These are phyloP conservation scores for Coemansia reversa DNA, from an alignment of 192 early-diverging fungal genomes.

Conservation along the genomic window DNA sequence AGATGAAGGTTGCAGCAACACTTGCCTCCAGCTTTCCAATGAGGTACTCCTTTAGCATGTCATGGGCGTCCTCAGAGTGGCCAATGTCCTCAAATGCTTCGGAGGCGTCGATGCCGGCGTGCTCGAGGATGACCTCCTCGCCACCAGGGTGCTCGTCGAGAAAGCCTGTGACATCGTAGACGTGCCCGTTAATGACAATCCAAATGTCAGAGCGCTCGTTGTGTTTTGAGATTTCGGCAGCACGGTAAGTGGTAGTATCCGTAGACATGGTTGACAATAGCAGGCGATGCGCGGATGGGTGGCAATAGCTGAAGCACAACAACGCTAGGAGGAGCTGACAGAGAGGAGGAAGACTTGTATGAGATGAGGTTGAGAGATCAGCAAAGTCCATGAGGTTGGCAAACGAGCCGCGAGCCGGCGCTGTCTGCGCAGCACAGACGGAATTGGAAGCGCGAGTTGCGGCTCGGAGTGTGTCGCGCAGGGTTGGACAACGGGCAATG, in stretches of 20 bases:
- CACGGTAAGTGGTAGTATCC: slow-evolving; percentile 57
- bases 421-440: not conserved
- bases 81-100: slow-evolving; percentile 97
- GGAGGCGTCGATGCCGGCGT: slow-evolving; percentile 86
- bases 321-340: slow-evolving; percentile 6
- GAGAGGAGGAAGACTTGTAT: slow-evolving; percentile 11
- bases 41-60: slow-evolving; percentile 71
- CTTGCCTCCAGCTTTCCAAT: slow-evolving; percentile 68
- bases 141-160: slow-evolving; percentile 96
- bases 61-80: slow-evolving; percentile 92
- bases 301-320: slow-evolving; percentile 1
- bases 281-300: not conserved
- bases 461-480: not conserved
- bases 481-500: not conserved
- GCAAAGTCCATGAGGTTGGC: too few relatives aligned
- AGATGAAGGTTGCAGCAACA: not conserved
- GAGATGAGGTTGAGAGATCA: not conserved
- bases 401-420: too few relatives aligned
- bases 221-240: slow-evolving; percentile 72
- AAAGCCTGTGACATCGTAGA: slow-evolving; percentile 78
- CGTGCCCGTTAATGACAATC: slow-evolving; percentile 75
- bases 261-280: not conserved
- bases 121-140: slow-evolving; percentile 93
- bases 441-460: not conserved
- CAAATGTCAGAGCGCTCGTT: slow-evolving; percentile 74